Percentiles rank a stretch among this genome's conserved stretches.
phyloP scores from a whole-genome alignment of 495 filamentous ascomycete genomes.

The Penicillium coffeae region DNA sequence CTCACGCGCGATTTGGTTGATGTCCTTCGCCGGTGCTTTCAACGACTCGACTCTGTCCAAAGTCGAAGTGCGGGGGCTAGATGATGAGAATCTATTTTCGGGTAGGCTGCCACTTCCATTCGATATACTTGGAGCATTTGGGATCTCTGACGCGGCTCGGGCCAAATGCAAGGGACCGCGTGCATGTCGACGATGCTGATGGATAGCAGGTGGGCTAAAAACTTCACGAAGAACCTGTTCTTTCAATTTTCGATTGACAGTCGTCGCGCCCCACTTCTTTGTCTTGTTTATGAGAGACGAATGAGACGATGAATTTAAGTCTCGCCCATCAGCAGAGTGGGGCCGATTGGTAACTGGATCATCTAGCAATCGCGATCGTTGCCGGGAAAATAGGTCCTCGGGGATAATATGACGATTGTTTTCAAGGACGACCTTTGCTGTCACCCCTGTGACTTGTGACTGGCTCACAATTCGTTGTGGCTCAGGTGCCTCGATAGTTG shows the following conservation, averaged over 20 bases:
- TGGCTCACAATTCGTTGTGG: conserved; percentile 75
- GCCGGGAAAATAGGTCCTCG: conserved; percentile 61
- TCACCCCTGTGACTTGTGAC: conserved; percentile 56
- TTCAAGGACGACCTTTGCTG: conserved; percentile 91
- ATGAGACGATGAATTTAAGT: conserved; percentile 13
- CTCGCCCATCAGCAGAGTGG: conserved; percentile 15
- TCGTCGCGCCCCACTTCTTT: conserved; percentile 92
- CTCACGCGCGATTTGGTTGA: conserved; percentile 20
- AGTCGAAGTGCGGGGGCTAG: conserved; percentile 20
- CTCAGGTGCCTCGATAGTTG: conserved; percentile 27
- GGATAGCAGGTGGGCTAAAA: conserved; percentile 78
- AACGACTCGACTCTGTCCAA: conserved; percentile 12
- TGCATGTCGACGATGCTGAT: conserved; percentile 58
- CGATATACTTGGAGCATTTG: neutral
- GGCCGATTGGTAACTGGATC: conserved; percentile 14
- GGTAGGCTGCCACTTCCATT: conserved; percentile 25
- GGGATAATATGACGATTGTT: conserved; percentile 96
- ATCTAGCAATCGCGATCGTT: conserved; percentile 30
- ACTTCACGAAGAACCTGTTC: conserved; percentile 94
- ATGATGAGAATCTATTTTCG: conserved; percentile 24
- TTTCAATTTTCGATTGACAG: conserved; percentile 79
- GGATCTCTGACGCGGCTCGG: conserved; percentile 36
- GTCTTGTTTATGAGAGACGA: conserved; percentile 37
- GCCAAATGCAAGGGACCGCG: conserved; percentile 58
- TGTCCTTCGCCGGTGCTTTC: conserved; percentile 30